Conservation (phyloP, 768 basidiomycete species). For the Suillus subalutaceus region DNA sequence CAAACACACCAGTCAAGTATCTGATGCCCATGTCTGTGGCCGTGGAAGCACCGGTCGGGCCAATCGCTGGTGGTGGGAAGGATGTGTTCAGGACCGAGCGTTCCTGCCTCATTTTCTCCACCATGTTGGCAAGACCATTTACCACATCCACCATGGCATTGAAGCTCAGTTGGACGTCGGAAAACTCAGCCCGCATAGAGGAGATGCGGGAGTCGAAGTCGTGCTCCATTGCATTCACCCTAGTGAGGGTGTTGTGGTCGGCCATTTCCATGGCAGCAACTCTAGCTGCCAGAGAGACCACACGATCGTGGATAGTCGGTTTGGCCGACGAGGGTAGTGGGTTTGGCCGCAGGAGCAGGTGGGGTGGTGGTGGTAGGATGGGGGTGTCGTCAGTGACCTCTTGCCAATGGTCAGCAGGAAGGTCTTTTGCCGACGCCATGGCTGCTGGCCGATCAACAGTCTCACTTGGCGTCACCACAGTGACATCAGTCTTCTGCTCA, state of each 20-base stretch:
- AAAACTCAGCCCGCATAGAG: background rate
- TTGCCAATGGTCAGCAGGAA: too few relatives aligned
- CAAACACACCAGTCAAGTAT: background rate
- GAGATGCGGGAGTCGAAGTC: background rate
- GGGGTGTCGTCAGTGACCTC: too few relatives aligned
- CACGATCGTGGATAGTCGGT: background rate
- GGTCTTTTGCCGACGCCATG: too few relatives aligned
- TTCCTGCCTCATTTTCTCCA: background rate
- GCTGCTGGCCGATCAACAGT: too few relatives aligned
- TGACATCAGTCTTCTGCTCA: too few relatives aligned
- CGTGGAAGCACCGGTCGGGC: background rate
- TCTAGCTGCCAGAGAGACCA: background rate
- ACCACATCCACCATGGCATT: background rate
- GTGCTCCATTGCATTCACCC: background rate
- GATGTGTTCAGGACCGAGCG: background rate
- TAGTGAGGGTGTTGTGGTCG: background rate
- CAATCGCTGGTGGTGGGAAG: background rate
- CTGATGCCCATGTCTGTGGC: background rate
- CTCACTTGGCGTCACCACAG: too few relatives aligned
- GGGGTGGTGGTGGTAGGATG: too few relatives aligned
- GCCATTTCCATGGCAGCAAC: background rate
- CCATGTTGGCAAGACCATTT: background rate
- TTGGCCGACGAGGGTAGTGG: background rate
- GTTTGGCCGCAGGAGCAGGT: too few relatives aligned
- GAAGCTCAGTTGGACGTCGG: background rate